Base-by-base conservation (phyloP, 225 moss, liverwort and hornwort genomes). In the Thuidium tamariscinum region DNA sequence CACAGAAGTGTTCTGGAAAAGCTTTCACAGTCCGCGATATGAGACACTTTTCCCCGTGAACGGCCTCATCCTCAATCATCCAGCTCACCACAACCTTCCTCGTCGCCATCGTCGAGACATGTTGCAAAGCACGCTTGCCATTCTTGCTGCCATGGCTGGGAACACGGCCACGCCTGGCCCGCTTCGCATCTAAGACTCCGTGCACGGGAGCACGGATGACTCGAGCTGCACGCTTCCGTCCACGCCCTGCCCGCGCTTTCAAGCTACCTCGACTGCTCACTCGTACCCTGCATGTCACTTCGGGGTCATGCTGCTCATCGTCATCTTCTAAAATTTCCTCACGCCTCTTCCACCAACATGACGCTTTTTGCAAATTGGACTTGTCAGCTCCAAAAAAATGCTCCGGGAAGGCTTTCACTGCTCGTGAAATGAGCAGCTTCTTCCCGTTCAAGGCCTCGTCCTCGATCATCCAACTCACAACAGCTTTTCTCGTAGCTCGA, bases 371-470 rank as follows among this genome's bases (percentile, higher is more conserved):
- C 88, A 93, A 77, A 62, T 91, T 93, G 8, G 93, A 88, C 77
- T 91, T 91, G 61, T 89, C 89, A 2, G 88, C 91, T 83, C 91
- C 91, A 9, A 90, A 90, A 56, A 93, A 93, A 62, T 91, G 90
- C 46, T 91, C 93, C 23, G 90, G 93, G 34, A 93, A 93, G 16
- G 91, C 90, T 74, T 89, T 90, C 81, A 93, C 93, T 26, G 91
- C 89, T 81, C 92, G 89, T 26, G 92, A 92, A n/a, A 91, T 89
- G 19, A 92, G 80, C 32, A 91, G 37, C 72, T 87, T 89, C 51
- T 91, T 87, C 73, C 92, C 92, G 49, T 92, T 92, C 16, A 70
- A 29, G 32, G 84, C 84, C 75, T 91, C 92, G 44, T 92, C 92
- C 54, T 89, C 86, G 5, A 89, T 54, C 92, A 92, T 92, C 92